Evolutionary conservation across 2,329 filamentous ascomycete species (phyloP), one percentile per base, ranked within the genome.

Genomic region (Blumeriella jaapii): DNA sequence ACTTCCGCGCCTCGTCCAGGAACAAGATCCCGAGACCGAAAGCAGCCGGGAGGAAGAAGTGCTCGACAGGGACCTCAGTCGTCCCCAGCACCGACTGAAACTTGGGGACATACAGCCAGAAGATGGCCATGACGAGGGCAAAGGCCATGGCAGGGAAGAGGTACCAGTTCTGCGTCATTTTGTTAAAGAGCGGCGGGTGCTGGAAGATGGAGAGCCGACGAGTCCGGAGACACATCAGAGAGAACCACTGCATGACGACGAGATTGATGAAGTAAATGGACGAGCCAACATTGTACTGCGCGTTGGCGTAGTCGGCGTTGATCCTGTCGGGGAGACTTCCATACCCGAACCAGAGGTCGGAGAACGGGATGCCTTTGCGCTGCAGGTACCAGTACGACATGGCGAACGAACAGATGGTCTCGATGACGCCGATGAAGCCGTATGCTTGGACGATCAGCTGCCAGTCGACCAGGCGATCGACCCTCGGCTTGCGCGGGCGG

Each of bases 241-340:
- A 83, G 63, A 85, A 85, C 65, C 76, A 78, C 64, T 83, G 78
- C 79, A 87, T 84, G 31, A 87, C 75, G 2, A 89, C 82, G 14
- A 89, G 61, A 40, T 78, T 87, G 46, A 86, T 71, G 49, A 87
- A 87, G 57, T 87, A 87, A 40, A 89, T 77, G 11, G 55, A 62
- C 32, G 37, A 64, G 31, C 52, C 44, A 37, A 48, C 55, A 24
- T 35, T 42, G 11, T 51, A 26, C 40, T 65, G 73, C 35, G 70
- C 61, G 37, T 70, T 71, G 48, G 71, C 72, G 35, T 74, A 67
- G 3, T 65, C 60, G 45, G 69, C 69, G 16, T 68, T 55, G 10
- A 66, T 60, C 4, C 55, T 53, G 0, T 52, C 58, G 29, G 63
- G 59, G 3, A 58, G 52, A 23, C 59, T 58, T 32, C 76, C 76